phyloP scores from a whole-genome alignment of 2,329 filamentous ascomycete species.

The Alternaria gansuensis region DNA sequence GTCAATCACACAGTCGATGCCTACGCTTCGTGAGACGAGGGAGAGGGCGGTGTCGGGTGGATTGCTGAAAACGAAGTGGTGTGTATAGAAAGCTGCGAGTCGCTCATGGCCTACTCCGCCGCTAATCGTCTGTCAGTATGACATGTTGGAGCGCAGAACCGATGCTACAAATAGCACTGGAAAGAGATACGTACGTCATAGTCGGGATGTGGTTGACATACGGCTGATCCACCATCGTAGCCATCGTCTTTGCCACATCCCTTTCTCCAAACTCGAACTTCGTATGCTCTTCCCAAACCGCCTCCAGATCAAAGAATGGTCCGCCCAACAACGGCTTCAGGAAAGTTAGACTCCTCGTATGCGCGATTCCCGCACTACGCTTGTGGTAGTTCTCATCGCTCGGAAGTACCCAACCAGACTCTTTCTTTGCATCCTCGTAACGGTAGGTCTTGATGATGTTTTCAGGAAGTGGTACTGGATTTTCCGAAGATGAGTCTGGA shows the following conservation, averaged over 20 bases:
- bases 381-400: slow-evolving; percentile 53
- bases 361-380: slow-evolving; percentile 66
- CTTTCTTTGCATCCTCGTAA: slow-evolving; percentile 37
- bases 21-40: slow-evolving; percentile 75
- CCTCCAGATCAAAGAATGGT: slow-evolving; percentile 76
- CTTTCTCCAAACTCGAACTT: slow-evolving; percentile 74
- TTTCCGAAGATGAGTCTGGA: slow-evolving; percentile 18
- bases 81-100: slow-evolving; percentile 72
- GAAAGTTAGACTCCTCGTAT: slow-evolving; percentile 72
- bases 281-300: slow-evolving; percentile 82
- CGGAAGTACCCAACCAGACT: slow-evolving; percentile 43
- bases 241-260: slow-evolving; percentile 76
- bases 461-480: slow-evolving; percentile 6
- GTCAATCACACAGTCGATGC: slow-evolving; percentile 70
- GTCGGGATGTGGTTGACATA: slow-evolving; percentile 83
- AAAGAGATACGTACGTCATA: slow-evolving; percentile 53
- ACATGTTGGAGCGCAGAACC: not conserved
- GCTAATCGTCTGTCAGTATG: slow-evolving; percentile 5
- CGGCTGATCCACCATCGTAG: slow-evolving; percentile 80
- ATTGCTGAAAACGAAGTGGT: slow-evolving; percentile 80
- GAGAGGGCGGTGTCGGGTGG: slow-evolving; percentile 72
- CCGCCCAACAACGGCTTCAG: slow-evolving; percentile 70
- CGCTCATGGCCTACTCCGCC: slow-evolving; percentile 73
- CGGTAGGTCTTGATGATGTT: slow-evolving; percentile 36
- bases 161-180: not conserved